A percentile compares a stretch with the other conserved stretches of the same genome.
phyloP scores from a whole-genome alignment of 164 flowering plant species.

The Sextonia rubra region DNA sequence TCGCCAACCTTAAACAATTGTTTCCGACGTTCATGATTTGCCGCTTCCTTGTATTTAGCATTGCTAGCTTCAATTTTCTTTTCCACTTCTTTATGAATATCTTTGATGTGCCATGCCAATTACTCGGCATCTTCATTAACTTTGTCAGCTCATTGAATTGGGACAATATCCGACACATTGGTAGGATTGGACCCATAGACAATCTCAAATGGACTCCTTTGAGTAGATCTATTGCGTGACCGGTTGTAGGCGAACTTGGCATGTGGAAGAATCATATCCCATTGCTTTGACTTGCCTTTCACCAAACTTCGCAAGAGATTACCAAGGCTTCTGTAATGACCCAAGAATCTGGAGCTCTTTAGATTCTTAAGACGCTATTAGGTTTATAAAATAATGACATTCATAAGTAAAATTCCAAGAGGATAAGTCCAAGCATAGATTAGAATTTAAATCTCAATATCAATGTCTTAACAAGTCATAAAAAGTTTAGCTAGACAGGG shows the following conservation, averaged over 20 bases:
- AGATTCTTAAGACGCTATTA: no score
- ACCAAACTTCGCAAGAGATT: background rate
- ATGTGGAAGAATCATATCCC: background rate
- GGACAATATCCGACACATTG: background rate
- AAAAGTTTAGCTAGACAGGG: no score
- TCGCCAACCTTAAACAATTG: background rate
- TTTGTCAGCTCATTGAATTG: background rate
- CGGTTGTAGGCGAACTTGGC: background rate
- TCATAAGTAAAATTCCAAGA: no score
- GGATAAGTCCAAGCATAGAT: no score
- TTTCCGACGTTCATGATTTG: background rate
- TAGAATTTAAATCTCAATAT: no score
- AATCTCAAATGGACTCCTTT: background rate
- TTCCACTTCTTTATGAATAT: background rate
- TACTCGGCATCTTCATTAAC: background rate
- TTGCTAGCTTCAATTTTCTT: background rate
- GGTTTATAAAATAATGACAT: no score
- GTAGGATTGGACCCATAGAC: background rate
- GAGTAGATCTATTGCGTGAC: background rate
- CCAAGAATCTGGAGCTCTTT: no score
- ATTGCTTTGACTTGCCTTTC: background rate
- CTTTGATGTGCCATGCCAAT: background rate
- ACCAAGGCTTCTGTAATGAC: no score
- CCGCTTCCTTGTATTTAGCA: slow-evolving; percentile 1
- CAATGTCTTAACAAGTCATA: no score